Evolutionary conservation across 2,329 filamentous ascomycete species (phyloP), one percentile per base, ranked within the genome.

Genomic region (Parasarocladium wereldwijsianum): DNA sequence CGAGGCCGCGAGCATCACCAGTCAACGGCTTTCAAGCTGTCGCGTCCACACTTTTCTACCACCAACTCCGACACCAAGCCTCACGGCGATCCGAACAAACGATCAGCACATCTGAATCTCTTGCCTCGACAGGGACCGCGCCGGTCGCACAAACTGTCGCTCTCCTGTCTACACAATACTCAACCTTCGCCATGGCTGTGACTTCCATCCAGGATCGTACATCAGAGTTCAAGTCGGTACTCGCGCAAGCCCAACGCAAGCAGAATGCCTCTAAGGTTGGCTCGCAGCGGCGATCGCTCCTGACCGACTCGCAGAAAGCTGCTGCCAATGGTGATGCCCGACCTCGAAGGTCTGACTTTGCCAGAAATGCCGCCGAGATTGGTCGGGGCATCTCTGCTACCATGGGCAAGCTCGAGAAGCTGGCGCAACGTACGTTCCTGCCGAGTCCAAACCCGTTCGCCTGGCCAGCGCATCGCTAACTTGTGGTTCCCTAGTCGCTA

Each of bases 191-290:
- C 30, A 77, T 77, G 72, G 70, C 70, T 34, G 64, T 73, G 48
- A 52, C 66, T 36, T 87, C 85, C 30, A 93, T 96, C 53, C 90
- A 98, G 64, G 90, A 98, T 62, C 83, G 90, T 49, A 98, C 90
- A 34, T 70, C 75, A 49, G 90, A 98, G 66, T 98, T 98, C 67
- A 79, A 77, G 52, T 81, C 85, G 39, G 92, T 96, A 46, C 72
- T 96, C 38, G 65, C 71, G 26, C 83, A 93, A 51, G 81, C 83
- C 30, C 84, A 93, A 57, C 80, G 77, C 48, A 71, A 76, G 39
- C 75, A 90, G 46, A 74, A 76, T 18, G 68, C 76, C 8, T 73
- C 71, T 36, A 93, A 92, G 58, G 65, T 78, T 30, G 73, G 81
- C 44, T 66, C 79, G 18, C 82, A 92, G 54, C 72, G 81, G 42